Evolutionary conservation across 352 stramenopile species (phyloP).

Genomic region (Globisporangium emineosum): DNA sequence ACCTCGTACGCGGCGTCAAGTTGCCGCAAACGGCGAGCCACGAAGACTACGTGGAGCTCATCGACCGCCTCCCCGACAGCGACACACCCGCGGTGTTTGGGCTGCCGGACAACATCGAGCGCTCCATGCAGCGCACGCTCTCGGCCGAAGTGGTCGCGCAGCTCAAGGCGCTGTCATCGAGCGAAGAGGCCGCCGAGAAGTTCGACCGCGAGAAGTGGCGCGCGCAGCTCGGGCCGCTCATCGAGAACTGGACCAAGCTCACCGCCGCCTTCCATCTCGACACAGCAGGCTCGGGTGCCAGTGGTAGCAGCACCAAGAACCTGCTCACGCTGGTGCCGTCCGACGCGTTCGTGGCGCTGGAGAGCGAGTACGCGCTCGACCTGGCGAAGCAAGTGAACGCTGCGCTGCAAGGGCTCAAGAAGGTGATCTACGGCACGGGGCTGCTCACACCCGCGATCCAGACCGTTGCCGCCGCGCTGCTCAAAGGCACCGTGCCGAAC

Average conservation of each 20-base stretch:
- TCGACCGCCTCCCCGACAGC: slow-evolving; percentile 67
- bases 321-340: slow-evolving; percentile 63
- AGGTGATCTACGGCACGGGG: slow-evolving; percentile 90
- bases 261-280: slow-evolving; percentile 62
- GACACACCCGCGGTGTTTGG: slow-evolving; percentile 87
- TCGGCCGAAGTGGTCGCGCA: slow-evolving; percentile 84
- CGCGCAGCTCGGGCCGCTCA: slow-evolving; percentile 81
- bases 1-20: slow-evolving; percentile 63
- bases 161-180: slow-evolving; percentile 81
- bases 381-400: slow-evolving; percentile 70
- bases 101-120: slow-evolving; percentile 94
- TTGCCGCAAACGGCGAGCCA: slow-evolving; percentile 62
- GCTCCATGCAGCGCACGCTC: slow-evolving; percentile 88
- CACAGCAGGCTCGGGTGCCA: background rate
- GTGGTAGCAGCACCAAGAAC: slow-evolving; percentile 25
- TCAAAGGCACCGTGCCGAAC: slow-evolving; percentile 64
- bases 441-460: slow-evolving; percentile 90
- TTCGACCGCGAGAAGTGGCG: slow-evolving; percentile 93
- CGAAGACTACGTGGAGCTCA: slow-evolving; percentile 65
- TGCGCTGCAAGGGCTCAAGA: slow-evolving; percentile 74
- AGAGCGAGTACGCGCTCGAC: slow-evolving; percentile 82
- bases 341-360: slow-evolving; percentile 88
- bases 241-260: slow-evolving; percentile 89
- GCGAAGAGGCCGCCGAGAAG: slow-evolving; percentile 45
- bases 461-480: slow-evolving; percentile 63